Percentiles rank a stretch among this genome's conserved stretches.
Conservation (phyloP, 2,329 filamentous ascomycete species). For the Fusarium euwallaceae region DNA sequence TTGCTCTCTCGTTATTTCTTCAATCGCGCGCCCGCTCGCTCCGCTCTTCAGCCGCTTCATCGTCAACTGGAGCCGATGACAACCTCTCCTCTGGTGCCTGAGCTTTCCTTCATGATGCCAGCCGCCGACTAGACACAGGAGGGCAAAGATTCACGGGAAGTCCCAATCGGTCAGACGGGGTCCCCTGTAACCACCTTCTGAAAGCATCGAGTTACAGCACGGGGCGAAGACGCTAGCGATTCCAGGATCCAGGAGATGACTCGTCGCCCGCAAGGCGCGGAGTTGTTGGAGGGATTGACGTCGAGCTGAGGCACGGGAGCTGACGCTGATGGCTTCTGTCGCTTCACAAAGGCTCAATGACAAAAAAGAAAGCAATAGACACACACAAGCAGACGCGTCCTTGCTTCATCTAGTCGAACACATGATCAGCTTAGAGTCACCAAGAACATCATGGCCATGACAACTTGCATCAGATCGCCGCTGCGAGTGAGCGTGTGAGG, state of each 20-base stretch:
- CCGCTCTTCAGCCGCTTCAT: background rate
- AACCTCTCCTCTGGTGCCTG: background rate
- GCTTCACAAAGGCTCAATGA: background rate
- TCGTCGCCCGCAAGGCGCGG: background rate
- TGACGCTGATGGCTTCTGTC: background rate
- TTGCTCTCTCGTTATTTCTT: background rate
- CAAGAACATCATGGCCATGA: background rate
- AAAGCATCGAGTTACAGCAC: conserved; percentile 38
- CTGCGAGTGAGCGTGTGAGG: conserved; percentile 34
- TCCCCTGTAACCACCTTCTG: conserved; percentile 33
- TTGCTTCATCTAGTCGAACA: background rate
- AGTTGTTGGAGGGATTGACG: background rate
- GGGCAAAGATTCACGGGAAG: conserved; percentile 8
- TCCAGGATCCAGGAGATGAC: conserved; percentile 19
- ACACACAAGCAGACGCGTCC: conserved; percentile 17
- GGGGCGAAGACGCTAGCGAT: conserved; percentile 2
- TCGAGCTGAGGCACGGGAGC: background rate
- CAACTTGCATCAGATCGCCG: conserved; percentile 23
- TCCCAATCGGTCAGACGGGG: conserved; percentile 17
- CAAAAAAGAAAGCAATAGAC: conserved; percentile 8
- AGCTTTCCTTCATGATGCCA: background rate
- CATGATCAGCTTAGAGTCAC: background rate
- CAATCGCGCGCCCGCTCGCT: background rate
- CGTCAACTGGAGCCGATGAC: background rate
- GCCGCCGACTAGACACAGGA: background rate